Evolutionary conservation across 192 early-diverging fungal species (phyloP), one percentile per base, ranked within the genome.

Genomic region (Coemansia sp.): DNA sequence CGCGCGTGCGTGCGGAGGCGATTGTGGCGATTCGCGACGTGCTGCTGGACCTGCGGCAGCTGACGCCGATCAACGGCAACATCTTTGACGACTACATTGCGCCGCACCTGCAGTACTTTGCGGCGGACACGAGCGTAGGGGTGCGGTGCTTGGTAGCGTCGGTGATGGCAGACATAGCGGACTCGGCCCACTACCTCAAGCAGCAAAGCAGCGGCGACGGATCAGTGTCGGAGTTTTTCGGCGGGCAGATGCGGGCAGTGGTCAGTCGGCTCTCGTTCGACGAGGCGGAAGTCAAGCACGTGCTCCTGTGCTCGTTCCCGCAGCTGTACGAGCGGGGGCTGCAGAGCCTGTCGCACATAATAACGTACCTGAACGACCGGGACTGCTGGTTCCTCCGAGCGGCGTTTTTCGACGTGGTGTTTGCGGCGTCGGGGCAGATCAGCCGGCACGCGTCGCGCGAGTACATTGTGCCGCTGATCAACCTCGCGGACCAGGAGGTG

Each of bases 361-460:
- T 99, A 58, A 99, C 97, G 0, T 99, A 97, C 65, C 83, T 99
- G 57, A 99, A 99, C 78, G 97, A 96, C 62, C 86, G 89, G 29
- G 96, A 99, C 70, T 76, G 81, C 71, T 98, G 96, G 97, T 89
- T 91, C 79, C 81, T 99, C 58, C 86, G 97, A 53, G 93, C 95
- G 36, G 93, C 96, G 4, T 99, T 99, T 68, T 97, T 95, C 60
- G 96, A 99, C 65, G 93, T 92, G 49, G 91, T 97, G 24, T 91
- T 94, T 64, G 95, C 95, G 0, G 90, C 97, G 1, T 94, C 92
- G 2, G 93, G 90, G 1, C 94, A 94, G 78, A 90, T 97, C 18
- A 96, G 97, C 9, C 86, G 88, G 3, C 88, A 89, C 16, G 93
- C 93, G 68, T 81, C 98, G 24, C 93, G 95, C 74, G 92, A 96